Conservation (phyloP, 495 filamentous ascomycete species). For the Tuber magnatum region DNA sequence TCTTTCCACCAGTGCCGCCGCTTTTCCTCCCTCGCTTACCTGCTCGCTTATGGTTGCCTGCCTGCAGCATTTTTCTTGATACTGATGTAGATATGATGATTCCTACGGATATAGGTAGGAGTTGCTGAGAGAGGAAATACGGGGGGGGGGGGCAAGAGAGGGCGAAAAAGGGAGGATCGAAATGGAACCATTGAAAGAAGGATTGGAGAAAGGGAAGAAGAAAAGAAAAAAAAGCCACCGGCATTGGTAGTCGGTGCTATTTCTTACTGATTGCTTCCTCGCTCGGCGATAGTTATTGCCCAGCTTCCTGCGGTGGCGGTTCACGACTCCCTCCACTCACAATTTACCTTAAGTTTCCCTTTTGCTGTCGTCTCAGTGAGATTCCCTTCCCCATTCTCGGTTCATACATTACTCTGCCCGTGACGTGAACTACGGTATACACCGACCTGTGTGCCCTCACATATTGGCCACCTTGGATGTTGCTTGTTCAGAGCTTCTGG, state of each 20-base stretch:
- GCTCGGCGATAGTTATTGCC: background rate
- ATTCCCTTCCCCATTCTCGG: background rate
- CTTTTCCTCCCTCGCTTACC: background rate
- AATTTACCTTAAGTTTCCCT: constrained; percentile 8
- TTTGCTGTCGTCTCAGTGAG: background rate
- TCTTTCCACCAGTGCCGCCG: constrained; percentile 3
- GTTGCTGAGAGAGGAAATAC: background rate
- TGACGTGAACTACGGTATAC: constrained; percentile 22
- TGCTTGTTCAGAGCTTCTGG: background rate
- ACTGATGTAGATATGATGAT: constrained; percentile 1
- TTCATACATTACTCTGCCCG: constrained; percentile 11
- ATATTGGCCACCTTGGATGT: constrained; percentile 12
- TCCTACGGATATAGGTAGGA: background rate
- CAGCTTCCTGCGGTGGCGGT: background rate
- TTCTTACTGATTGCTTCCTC: background rate
- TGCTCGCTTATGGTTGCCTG: background rate
- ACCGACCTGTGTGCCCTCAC: constrained; percentile 6
- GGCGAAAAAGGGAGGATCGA: background rate
- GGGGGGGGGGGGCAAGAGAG: background rate
- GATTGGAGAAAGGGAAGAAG: background rate
- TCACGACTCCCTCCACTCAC: constrained; percentile 1
- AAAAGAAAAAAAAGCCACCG: background rate
- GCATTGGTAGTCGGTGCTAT: background rate
- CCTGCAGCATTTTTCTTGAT: background rate
- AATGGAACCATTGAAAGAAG: background rate